phyloP scores from a whole-genome alignment of 192 early-diverging fungal species.

The Backusella westeae region DNA sequence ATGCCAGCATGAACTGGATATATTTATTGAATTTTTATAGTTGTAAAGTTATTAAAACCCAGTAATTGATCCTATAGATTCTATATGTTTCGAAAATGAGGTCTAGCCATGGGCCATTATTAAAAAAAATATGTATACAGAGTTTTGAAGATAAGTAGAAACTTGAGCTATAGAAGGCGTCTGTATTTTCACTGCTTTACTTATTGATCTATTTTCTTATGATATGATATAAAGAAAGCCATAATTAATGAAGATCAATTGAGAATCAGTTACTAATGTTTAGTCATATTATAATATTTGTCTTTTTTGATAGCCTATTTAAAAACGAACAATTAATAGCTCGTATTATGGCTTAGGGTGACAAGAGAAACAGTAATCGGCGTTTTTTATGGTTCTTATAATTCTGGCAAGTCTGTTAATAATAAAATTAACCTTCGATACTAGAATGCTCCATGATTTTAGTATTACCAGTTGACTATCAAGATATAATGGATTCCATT shows the following conservation, averaged over 20 bases:
- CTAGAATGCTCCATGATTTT: neutral
- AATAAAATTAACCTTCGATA: neutral
- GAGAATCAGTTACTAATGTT: neutral
- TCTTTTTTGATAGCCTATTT: neutral
- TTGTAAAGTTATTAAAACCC: too few relatives aligned
- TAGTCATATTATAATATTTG: neutral
- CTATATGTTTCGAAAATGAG: too few relatives aligned
- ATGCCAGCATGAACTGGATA: neutral
- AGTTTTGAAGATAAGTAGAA: too few relatives aligned
- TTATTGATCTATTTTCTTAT: too few relatives aligned
- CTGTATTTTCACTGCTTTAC: too few relatives aligned
- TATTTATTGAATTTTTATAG: neutral
- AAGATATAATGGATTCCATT: neutral
- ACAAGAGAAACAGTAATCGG: neutral
- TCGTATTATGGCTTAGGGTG: neutral
- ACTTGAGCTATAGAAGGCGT: too few relatives aligned
- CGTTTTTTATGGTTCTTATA: neutral
- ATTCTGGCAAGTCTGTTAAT: neutral
- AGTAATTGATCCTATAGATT: too few relatives aligned
- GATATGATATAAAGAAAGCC: too few relatives aligned
- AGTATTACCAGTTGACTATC: neutral
- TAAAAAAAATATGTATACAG: too few relatives aligned
- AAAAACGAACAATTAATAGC: neutral
- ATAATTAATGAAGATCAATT: too few relatives aligned
- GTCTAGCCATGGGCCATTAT: too few relatives aligned